Conservation (phyloP, 73 alveolate genomes). For the Blepharisma japonicum region DNA sequence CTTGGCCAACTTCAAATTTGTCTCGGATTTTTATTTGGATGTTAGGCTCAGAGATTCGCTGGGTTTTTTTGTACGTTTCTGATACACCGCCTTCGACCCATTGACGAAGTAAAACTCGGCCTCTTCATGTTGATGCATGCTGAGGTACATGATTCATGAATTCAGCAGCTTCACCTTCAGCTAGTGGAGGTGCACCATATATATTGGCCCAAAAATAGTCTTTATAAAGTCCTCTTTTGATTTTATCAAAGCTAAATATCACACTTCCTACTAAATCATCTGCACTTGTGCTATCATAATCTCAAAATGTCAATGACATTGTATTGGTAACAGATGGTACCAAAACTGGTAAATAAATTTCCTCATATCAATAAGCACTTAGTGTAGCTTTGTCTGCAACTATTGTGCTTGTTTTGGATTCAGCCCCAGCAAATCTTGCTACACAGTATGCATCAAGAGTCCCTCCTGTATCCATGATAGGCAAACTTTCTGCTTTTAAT, state of each 20-base stretch:
- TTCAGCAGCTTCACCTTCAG: conserved; percentile 56
- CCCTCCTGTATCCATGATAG: conserved; percentile 22
- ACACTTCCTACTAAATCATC: conserved; percentile 27
- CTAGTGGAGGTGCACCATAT: conserved; percentile 75
- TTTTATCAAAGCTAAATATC: conserved; percentile 1
- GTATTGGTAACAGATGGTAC: conserved; percentile 3
- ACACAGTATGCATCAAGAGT: conserved; percentile 12
- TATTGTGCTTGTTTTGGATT: background rate
- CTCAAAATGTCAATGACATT: conserved; percentile 24
- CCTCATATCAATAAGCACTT: conserved; percentile 17
- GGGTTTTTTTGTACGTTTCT: conserved; percentile 40
- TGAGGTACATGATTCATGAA: conserved; percentile 74
- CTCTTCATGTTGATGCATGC: conserved; percentile 76
- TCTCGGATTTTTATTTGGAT: conserved; percentile 32
- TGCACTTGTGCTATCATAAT: conserved; percentile 17
- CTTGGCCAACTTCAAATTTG: conserved; percentile 38
- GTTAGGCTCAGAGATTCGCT: conserved; percentile 35
- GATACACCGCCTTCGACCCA: conserved; percentile 62
- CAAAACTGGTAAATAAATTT: conserved; percentile 17
- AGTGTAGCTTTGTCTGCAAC: background rate
- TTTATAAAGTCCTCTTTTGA: background rate
- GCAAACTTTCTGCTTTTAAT: conserved; percentile 22
- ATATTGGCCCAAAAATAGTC: conserved; percentile 55
- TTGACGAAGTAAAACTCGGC: conserved; percentile 64
- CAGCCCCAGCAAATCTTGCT: conserved; percentile 26